Percentiles rank a stretch among this genome's conserved stretches.
Evolutionary conservation across 1,139 yeast species (phyloP).

Genomic region (Sugiyamaella neomexicana): DNA sequence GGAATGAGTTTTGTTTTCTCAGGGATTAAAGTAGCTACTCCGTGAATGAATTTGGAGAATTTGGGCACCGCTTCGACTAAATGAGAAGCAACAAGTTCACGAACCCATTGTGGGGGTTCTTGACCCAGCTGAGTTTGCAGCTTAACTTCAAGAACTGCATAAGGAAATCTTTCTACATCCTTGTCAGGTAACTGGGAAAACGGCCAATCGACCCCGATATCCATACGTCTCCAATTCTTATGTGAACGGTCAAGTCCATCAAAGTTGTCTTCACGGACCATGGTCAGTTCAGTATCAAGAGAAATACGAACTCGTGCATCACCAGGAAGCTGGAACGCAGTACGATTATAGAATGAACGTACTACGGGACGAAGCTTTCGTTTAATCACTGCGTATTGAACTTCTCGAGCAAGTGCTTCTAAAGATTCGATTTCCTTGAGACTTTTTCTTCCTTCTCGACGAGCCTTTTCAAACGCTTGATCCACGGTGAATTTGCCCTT

Average conservation of each 20-base stretch:
- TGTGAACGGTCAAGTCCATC: constrained; percentile 90
- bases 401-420: constrained; percentile 89
- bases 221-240: constrained; percentile 97
- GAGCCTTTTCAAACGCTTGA: constrained; percentile 87
- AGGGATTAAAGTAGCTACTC: constrained; percentile 84
- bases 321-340: constrained; percentile 98
- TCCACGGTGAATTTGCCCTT: constrained; percentile 81
- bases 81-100: constrained; percentile 87
- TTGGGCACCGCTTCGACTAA: constrained; percentile 97
- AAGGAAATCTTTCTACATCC: constrained; percentile 91
- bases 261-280: constrained; percentile 96
- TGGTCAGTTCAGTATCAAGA: constrained; percentile 88
- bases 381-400: constrained; percentile 83
- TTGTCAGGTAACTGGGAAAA: constrained; percentile 78
- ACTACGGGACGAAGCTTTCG: constrained; percentile 88
- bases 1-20: constrained; percentile 83
- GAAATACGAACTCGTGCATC: constrained; percentile 98
- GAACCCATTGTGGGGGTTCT: constrained; percentile 97
- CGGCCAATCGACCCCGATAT: constrained; percentile 96
- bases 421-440: constrained; percentile 84
- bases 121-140: constrained; percentile 97
- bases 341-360: constrained; percentile 94
- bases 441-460: constrained; percentile 89
- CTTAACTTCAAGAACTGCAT: constrained; percentile 95
- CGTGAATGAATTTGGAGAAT: constrained; percentile 95